Base-by-base conservation (phyloP, 2,329 filamentous ascomycete genomes). In the Davidsoniella australis region DNA sequence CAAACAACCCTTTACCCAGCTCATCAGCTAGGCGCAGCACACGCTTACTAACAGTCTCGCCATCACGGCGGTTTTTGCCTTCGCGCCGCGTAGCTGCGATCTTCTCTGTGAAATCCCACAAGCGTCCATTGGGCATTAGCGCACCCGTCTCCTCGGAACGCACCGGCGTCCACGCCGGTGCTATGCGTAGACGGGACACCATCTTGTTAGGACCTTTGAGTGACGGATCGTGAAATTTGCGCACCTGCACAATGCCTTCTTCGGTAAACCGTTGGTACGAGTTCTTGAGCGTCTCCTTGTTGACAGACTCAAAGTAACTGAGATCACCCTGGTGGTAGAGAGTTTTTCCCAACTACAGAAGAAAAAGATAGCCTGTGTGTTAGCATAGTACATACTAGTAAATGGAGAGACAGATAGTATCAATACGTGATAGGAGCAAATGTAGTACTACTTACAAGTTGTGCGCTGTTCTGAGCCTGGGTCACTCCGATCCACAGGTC, bases 291-390 rank as follows among this genome's bases (percentile, higher is more conserved):
- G 88, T 94, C 63, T 98, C 89, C 58, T 95, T 95, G 69, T 98
- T 98, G 55, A 98, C 89, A 2, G 91, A 88, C 66, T 98, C 91
- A 57, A 95, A 96, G 66, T 98, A 98, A 26, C 82, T 88, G 8
- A 98, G 75, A 59, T 98, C 91, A 50, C 91, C 91, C 67, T 98
- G 89, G 61, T 98, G 89, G 60, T 95, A 98, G 1, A 98, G 72
- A 0, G 91, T 96, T 66, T 98, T 96, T 49, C 91, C 91, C 26
- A 95, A 76, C 75, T 89, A 57, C 16, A 38, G 24, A 8, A 7
- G 38, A 12, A 20, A 37, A 18, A 23, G 42, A 38, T 17, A 41
- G 45, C 5, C 18, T 47, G 12, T 45, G 23, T 18, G 43, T 60
- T 58, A 61, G 55, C 46, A 16, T 37, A 51, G 23, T 40, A 33